A percentile compares a stretch with the other conserved stretches of the same genome.
phyloP scores from a whole-genome alignment of 768 basidiomycete genomes.

The Ramaria sp. region DNA sequence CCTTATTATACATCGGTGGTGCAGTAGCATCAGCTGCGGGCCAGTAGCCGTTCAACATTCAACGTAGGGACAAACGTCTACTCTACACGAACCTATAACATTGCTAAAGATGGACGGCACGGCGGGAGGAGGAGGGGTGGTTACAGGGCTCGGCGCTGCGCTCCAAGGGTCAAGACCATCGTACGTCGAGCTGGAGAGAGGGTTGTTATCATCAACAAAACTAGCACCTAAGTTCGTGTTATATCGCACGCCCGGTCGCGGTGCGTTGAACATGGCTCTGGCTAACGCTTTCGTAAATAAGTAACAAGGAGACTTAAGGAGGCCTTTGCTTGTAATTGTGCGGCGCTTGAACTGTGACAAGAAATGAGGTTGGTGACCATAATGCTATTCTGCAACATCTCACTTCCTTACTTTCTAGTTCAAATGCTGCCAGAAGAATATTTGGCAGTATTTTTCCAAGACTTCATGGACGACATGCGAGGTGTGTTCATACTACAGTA shows the following conservation, averaged over 20 bases:
- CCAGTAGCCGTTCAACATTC: background rate
- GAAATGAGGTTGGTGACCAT: background rate
- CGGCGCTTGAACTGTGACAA: slow-evolving; percentile 6
- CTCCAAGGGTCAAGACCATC: slow-evolving; percentile 58
- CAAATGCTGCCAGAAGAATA: background rate
- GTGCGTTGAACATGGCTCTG: slow-evolving; percentile 68
- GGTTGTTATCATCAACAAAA: slow-evolving; percentile 46
- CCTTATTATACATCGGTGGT: slow-evolving; percentile 63
- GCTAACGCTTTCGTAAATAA: no score
- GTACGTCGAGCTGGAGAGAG: slow-evolving; percentile 42
- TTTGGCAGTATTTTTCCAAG: background rate
- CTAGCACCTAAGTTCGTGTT: slow-evolving; percentile 54
- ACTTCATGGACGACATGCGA: background rate
- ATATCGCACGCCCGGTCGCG: slow-evolving; percentile 63
- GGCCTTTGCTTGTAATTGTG: background rate
- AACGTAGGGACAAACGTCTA: background rate
- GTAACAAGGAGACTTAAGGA: background rate
- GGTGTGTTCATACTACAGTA: slow-evolving; percentile 26
- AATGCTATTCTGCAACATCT: no score
- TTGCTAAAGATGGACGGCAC: slow-evolving; percentile 49
- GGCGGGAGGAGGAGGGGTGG: slow-evolving; percentile 55
- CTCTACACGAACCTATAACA: slow-evolving; percentile 46
- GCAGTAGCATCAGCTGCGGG: slow-evolving; percentile 67
- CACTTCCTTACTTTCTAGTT: background rate
- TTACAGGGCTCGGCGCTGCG: slow-evolving; percentile 33